phyloP scores from a whole-genome alignment of 805 yeast species.

The Cyberlindnera petersonii region DNA sequence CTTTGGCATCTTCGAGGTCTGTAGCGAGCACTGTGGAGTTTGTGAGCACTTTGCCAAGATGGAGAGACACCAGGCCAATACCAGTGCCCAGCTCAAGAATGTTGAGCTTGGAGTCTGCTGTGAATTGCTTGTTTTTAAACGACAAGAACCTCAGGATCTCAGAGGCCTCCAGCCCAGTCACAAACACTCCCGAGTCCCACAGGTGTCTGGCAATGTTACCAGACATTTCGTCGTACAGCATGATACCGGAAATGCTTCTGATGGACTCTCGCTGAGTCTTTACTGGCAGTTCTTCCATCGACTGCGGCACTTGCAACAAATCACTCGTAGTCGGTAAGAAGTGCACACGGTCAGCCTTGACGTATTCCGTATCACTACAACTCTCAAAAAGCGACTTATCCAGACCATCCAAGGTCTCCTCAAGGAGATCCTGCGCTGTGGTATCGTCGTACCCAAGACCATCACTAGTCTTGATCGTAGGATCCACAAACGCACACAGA shows the following conservation, averaged over 20 bases:
- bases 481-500: conserved; percentile 12
- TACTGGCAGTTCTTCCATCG: conserved; percentile 8
- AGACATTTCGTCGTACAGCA: conserved; percentile 35
- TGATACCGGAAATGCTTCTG: conserved; percentile 10
- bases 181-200: conserved; percentile 38
- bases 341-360: conserved; percentile 1
- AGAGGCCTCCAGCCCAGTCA: conserved; percentile 12
- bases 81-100: conserved; percentile 42
- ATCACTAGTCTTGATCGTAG: conserved; percentile 6
- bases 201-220: conserved; percentile 40
- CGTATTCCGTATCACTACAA: conserved; percentile 4
- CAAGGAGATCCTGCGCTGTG: conserved; percentile 13
- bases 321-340: conserved; percentile 20
- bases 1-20: conserved; percentile 37
- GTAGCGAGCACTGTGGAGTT: conserved; percentile 29
- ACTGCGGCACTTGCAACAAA: conserved; percentile 16
- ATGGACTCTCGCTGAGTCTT: conserved; percentile 21
- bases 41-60: conserved; percentile 24
- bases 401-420: conserved; percentile 13
- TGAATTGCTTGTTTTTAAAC: not conserved
- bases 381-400: conserved; percentile 4
- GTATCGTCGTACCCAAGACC: conserved; percentile 10
- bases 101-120: conserved; percentile 5
- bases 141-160: conserved; percentile 14
- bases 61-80: conserved; percentile 37